A percentile compares a stretch with the other conserved stretches of the same genome.
phyloP scores from a whole-genome alignment of 2,329 filamentous ascomycete genomes.

The Zymoseptoria passerinii region DNA sequence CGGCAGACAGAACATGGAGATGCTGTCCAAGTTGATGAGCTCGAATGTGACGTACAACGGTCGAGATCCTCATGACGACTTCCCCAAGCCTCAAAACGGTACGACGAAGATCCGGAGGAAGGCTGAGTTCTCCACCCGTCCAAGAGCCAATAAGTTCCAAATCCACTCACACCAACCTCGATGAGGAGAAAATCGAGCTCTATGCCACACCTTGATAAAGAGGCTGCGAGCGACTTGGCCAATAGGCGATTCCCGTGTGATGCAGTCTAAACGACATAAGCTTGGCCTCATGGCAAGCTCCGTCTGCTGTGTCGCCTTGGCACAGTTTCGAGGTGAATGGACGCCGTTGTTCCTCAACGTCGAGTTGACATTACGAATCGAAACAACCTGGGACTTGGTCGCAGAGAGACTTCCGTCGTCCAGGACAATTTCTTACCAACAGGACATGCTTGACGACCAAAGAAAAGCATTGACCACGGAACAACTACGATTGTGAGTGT shows the following conservation, averaged over 20 bases:
- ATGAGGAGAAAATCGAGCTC: not conserved
- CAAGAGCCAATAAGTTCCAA: not conserved
- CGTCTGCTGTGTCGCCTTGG: not conserved
- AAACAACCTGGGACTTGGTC: not conserved
- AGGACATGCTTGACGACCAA: too few relatives aligned
- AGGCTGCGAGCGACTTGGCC: not conserved
- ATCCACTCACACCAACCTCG: not conserved
- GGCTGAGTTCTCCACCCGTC: not conserved
- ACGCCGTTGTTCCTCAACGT: not conserved
- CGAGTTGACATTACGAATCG: not conserved
- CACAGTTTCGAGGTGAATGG: not conserved
- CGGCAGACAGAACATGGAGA: not conserved
- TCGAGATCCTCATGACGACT: not conserved
- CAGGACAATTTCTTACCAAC: not conserved
- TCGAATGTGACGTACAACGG: not conserved
- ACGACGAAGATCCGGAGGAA: not conserved
- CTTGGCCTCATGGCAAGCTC: not conserved
- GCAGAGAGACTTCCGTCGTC: not conserved
- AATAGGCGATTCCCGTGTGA: not conserved
- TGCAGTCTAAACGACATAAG: not conserved
- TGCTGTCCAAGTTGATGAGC: not conserved
- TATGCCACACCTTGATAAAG: not conserved
- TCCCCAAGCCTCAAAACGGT: not conserved
- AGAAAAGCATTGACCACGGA: too few relatives aligned
- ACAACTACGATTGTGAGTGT: too few relatives aligned